These are phyloP conservation scores for Jacaranda copaia DNA, from an alignment of 257 asterid species.

Conservation along the genomic window DNA sequence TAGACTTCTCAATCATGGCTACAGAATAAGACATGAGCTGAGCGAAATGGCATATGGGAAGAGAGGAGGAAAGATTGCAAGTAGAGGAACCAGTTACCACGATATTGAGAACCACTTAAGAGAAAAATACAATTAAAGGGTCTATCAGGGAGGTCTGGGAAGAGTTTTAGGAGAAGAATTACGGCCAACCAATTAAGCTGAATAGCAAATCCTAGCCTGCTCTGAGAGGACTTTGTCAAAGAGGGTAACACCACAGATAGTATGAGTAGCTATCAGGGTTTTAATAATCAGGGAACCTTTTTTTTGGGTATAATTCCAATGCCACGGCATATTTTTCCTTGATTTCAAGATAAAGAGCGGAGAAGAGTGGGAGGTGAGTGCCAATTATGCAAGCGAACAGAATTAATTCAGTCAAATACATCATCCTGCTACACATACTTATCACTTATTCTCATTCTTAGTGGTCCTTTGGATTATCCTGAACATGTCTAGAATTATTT, in stretches of 20 bases:
- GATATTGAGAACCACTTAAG: not conserved
- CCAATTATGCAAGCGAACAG: not conserved
- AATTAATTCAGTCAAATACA: not conserved
- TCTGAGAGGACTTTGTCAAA: not conserved
- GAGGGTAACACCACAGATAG: not conserved
- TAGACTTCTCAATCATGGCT: conserved; percentile 1
- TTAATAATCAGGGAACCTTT: not conserved
- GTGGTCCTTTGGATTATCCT: no score
- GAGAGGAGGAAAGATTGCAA: conserved; percentile 20
- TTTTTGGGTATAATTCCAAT: not conserved
- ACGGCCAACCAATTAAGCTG: not conserved
- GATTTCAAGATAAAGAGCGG: conserved; percentile 7
- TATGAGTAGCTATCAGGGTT: not conserved
- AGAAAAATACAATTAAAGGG: conserved; percentile 11
- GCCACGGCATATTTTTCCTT: not conserved
- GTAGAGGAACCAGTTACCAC: conserved; percentile 14
- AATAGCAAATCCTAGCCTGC: conserved; percentile 9
- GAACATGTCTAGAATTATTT: not conserved
- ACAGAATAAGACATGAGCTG: conserved; percentile 8
- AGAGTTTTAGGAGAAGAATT: conserved; percentile 19
- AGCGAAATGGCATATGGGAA: conserved; percentile 22
- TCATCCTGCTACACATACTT: not conserved
- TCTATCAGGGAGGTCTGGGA: conserved; percentile 19
- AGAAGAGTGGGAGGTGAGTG: not conserved
- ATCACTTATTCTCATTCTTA: not conserved